Evolutionary conservation across 1,284 basidiomycete genomes (phyloP), one percentile per base, ranked within the genome.

Genomic region (Porodaedalea pini): DNA sequence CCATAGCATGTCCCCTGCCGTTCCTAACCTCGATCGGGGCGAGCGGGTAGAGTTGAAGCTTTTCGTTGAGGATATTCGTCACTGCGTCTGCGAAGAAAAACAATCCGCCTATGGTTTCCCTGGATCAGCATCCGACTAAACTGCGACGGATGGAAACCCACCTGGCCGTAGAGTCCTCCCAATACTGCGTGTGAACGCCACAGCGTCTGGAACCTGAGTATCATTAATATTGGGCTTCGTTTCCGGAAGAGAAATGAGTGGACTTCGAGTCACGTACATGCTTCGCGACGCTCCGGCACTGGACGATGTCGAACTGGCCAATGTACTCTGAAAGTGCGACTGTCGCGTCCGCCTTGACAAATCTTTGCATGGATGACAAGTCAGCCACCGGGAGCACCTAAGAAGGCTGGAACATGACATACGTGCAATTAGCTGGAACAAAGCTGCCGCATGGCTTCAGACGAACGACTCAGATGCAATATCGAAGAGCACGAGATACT

Each of bases 261-360:
- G 15, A 15, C 15, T n/a, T 27, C 29, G 6, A 43, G 19, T 17
- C 27, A 37, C 53, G 11, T 25, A 58, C 56, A 32, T 60, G 58
- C 34, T 51, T 50, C 15, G 55, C 55, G 10, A 60, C 58, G 34
- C 58, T 60, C 15, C 58, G 54, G 32, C 54, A 56, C 25, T 60
- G 58, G 19, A 60, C 36, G 36, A 60, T 41, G 39, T 60, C 58
- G 37, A 60, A 52, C 17, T 56, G 48, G 32, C 55, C 54, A 47
- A 21, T 34, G 29, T 47, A 60, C 25, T 56, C 43, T 4, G 44
- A 40, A 3, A 60, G 51, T 4, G 27, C 41, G 3, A 13, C 34
- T 17, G 51, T 52, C 10, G 45, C 43, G 34, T 60, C 54, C 6
- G 41, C 43, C 34, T 45, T 60, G 17, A 56, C 37, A 25, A 60